Evolutionary conservation across 1,139 yeast species (phyloP).

Genomic region (Pichia sp.): DNA sequence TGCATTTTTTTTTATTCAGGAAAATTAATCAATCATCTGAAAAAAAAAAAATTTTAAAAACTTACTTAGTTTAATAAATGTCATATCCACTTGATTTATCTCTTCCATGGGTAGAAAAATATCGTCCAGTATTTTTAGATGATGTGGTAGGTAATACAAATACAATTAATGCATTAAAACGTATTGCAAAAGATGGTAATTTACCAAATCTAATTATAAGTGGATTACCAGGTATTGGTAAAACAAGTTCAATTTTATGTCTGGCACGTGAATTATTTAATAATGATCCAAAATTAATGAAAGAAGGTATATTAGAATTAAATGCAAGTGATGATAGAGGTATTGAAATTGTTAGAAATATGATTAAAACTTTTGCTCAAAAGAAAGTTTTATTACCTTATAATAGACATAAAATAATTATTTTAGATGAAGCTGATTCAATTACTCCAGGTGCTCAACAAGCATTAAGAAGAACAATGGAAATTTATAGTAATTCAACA

Average conservation of each 20-base stretch:
- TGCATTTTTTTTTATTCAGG: no score
- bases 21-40: no score
- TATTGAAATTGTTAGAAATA: slow-evolving; percentile 86
- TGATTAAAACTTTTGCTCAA: slow-evolving; percentile 93
- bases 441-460: slow-evolving; percentile 99
- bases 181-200: slow-evolving; percentile 88
- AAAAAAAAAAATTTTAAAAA: no score
- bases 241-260: slow-evolving; percentile 90
- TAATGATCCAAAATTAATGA: slow-evolving; percentile 39
- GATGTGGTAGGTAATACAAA: slow-evolving; percentile 94
- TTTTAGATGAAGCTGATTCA: slow-evolving; percentile 94
- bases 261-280: slow-evolving; percentile 83
- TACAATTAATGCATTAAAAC: slow-evolving; percentile 74
- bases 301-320: slow-evolving; percentile 82
- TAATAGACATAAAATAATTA: slow-evolving; percentile 82
- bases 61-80: not conserved
- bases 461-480: slow-evolving; percentile 96
- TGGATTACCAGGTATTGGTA: slow-evolving; percentile 96
- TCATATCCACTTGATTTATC: slow-evolving; percentile 27
- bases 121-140: slow-evolving; percentile 69
- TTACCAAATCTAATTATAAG: slow-evolving; percentile 95
- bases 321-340: slow-evolving; percentile 98
- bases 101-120: slow-evolving; percentile 76
- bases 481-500: slow-evolving; percentile 86
- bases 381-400: slow-evolving; percentile 71